These are phyloP conservation scores for Amphibolis antarctica DNA, from an alignment of 106 monocot genomes.

Conservation along the genomic window DNA sequence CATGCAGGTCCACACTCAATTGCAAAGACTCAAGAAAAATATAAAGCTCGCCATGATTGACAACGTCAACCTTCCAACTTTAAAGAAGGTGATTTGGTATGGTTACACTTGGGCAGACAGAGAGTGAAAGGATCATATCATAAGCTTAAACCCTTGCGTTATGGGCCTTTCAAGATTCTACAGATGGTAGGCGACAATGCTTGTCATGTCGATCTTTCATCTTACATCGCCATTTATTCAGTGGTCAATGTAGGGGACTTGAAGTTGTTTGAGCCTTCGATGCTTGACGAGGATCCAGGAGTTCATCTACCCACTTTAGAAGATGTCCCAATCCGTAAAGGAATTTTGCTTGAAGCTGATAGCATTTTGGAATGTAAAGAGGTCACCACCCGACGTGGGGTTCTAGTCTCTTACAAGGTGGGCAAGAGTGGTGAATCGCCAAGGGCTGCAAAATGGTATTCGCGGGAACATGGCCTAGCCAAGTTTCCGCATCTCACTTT, in stretches of 20 bases:
- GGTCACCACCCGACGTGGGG: background rate
- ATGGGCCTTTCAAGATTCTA: background rate
- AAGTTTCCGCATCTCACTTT: too few relatives aligned
- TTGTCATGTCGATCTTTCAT: background rate
- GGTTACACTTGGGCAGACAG: background rate
- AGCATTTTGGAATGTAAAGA: background rate
- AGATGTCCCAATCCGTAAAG: background rate
- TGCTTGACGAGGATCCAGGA: background rate
- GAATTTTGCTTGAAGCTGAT: background rate
- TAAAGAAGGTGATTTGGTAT: background rate
- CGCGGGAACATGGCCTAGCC: too few relatives aligned
- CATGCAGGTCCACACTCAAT: background rate
- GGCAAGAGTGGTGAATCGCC: background rate
- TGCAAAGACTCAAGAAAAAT: background rate
- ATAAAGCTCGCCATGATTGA: slow-evolving; percentile 2
- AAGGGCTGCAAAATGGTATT: too few relatives aligned
- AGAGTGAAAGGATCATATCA: background rate
- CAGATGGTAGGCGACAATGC: background rate
- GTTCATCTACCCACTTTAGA: background rate
- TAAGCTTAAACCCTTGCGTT: background rate
- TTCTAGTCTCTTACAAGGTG: background rate
- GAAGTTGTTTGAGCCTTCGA: too few relatives aligned
- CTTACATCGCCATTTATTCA: background rate
- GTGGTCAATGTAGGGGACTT: background rate
- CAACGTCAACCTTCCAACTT: background rate